A percentile compares a stretch with the other conserved stretches of the same genome.
These are phyloP conservation scores for Diaporthe destruens DNA, from an alignment of 2,329 filamentous ascomycete species.

Conservation along the genomic window DNA sequence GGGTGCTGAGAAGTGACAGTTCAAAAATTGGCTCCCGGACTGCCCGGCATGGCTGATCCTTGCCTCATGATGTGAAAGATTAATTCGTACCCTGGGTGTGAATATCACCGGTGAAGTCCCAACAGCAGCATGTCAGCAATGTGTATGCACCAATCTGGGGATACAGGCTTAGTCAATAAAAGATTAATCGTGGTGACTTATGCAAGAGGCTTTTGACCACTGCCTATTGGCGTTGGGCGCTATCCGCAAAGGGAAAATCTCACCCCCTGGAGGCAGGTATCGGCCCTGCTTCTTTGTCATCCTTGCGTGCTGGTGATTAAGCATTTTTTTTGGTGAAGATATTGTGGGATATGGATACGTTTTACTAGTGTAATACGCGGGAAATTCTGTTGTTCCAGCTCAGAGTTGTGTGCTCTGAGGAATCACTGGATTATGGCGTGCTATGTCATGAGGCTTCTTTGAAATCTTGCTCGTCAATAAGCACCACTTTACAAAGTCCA, in stretches of 20 bases:
- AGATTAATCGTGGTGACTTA: background rate
- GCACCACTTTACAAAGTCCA: no score
- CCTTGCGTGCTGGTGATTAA: background rate
- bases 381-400: background rate
- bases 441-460: background rate
- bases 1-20: background rate
- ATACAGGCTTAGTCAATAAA: background rate
- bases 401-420: background rate
- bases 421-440: background rate
- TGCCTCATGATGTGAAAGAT: background rate
- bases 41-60: background rate
- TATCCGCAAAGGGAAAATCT: background rate
- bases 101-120: background rate
- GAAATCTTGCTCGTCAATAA: background rate
- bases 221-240: slow-evolving; percentile 1
- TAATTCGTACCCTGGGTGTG: background rate
- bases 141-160: background rate
- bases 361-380: background rate
- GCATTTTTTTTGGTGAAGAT: background rate
- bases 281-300: slow-evolving; percentile 8
- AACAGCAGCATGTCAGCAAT: background rate
- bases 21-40: background rate
- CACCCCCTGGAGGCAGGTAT: background rate
- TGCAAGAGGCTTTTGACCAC: background rate
- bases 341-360: background rate